A percentile compares a stretch with the other conserved stretches of the same genome.
phyloP scores from a whole-genome alignment of 352 stramenopile species.

The Globisporangium emineosum region DNA sequence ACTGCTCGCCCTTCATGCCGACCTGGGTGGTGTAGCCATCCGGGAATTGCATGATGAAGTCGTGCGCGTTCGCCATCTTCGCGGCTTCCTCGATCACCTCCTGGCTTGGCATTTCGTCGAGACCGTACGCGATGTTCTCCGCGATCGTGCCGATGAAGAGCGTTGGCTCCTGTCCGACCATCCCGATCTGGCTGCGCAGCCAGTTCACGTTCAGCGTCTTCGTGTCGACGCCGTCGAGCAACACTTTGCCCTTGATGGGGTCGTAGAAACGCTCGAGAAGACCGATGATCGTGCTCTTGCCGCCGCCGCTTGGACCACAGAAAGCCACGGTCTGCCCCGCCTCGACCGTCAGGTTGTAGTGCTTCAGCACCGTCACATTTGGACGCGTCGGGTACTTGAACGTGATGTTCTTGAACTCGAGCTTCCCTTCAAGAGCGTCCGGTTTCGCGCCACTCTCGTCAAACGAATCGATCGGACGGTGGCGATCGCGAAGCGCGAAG shows the following conservation, averaged over 20 bases:
- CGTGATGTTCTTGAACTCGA: slow-evolving; percentile 20
- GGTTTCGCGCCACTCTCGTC: slow-evolving; percentile 5
- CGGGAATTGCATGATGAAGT: slow-evolving; percentile 83
- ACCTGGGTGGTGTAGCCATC: slow-evolving; percentile 88
- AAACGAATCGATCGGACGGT: slow-evolving; percentile 18
- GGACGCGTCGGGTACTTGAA: slow-evolving; percentile 2
- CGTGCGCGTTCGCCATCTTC: slow-evolving; percentile 79
- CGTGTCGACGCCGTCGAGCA: slow-evolving; percentile 20
- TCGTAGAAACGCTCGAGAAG: slow-evolving; percentile 3
- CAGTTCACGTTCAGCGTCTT: slow-evolving; percentile 7
- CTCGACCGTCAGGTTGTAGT: neutral
- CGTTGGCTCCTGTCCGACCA: slow-evolving; percentile 1
- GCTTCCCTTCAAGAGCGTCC: slow-evolving; percentile 11
- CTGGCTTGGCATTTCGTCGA: slow-evolving; percentile 6
- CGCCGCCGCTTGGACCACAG: neutral
- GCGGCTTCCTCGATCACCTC: slow-evolving; percentile 71
- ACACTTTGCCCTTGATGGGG: neutral
- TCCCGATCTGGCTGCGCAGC: neutral
- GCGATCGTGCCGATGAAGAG: slow-evolving; percentile 2
- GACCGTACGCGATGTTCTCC: slow-evolving; percentile 33
- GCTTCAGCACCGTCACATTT: neutral
- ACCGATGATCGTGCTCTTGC: neutral
- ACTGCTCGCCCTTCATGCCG: slow-evolving; percentile 34
- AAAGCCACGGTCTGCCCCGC: neutral
- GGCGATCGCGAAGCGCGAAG: neutral